phyloP scores from a whole-genome alignment of 2,329 filamentous ascomycete species.

The Zymoseptoria ardabiliae region DNA sequence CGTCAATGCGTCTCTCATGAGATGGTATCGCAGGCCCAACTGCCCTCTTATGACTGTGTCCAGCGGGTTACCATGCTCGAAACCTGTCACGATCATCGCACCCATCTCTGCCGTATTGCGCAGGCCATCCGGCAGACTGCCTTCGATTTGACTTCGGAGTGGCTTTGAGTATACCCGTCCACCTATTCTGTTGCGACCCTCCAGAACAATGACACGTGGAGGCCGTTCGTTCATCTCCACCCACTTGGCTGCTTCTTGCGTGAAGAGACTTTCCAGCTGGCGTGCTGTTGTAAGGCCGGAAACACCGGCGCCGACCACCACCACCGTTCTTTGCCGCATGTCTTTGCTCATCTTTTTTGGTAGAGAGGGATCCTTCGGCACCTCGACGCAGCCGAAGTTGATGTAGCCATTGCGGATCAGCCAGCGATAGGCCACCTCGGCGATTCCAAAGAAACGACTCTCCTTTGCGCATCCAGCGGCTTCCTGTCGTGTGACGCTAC shows the following conservation, averaged over 20 bases:
- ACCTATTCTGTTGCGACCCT: slow-evolving; percentile 80
- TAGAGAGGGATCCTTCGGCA: slow-evolving; percentile 38
- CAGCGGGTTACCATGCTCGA: slow-evolving; percentile 88
- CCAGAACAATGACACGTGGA: slow-evolving; percentile 71
- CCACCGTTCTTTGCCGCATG: slow-evolving; percentile 62
- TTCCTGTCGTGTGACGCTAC: slow-evolving; percentile 73
- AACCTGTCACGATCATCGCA: slow-evolving; percentile 96
- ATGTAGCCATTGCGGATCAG: slow-evolving; percentile 85
- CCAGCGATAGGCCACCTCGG: slow-evolving; percentile 87
- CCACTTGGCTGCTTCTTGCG: slow-evolving; percentile 67
- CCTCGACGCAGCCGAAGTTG: slow-evolving; percentile 85
- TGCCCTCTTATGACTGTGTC: slow-evolving; percentile 88
- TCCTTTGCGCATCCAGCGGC: slow-evolving; percentile 87
- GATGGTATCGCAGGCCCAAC: slow-evolving; percentile 77
- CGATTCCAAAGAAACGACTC: slow-evolving; percentile 78
- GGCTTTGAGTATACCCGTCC: slow-evolving; percentile 87
- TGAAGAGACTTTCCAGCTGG: slow-evolving; percentile 79
- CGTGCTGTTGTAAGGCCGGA: slow-evolving; percentile 86
- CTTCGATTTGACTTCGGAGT: slow-evolving; percentile 51
- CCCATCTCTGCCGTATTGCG: slow-evolving; percentile 88
- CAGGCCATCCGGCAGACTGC: slow-evolving; percentile 46
- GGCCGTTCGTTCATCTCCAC: slow-evolving; percentile 57
- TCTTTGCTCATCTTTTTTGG: slow-evolving; percentile 30
- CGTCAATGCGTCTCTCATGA: slow-evolving; percentile 70
- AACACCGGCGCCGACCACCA: slow-evolving; percentile 89